Conservation (phyloP, 306 rosid species). For the Castanea sativa region DNA sequence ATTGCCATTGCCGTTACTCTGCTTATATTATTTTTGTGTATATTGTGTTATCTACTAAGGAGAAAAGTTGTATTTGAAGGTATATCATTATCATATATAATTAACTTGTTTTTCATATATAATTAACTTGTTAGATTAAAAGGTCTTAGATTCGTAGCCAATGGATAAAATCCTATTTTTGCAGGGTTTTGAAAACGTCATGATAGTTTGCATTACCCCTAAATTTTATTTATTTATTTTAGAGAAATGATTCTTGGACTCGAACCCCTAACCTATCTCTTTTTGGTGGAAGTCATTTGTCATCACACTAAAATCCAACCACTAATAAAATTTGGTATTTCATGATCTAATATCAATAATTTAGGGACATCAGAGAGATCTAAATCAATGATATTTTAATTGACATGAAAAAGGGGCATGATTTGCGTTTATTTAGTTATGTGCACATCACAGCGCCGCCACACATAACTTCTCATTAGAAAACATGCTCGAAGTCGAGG, state of each 20-base stretch:
- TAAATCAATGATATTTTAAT: not conserved
- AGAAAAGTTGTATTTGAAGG: not conserved
- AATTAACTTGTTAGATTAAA: too few relatives aligned
- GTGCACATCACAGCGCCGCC: constrained; percentile 12
- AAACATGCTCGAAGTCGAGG: constrained; percentile 25
- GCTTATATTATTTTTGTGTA: not conserved
- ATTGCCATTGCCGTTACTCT: not conserved
- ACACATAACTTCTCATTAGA: constrained; percentile 20
- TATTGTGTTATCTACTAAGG: not conserved
- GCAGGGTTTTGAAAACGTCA: too few relatives aligned
- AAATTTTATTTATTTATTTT: too few relatives aligned
- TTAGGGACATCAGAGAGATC: not conserved
- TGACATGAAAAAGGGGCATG: not conserved
- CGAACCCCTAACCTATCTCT: too few relatives aligned
- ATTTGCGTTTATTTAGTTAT: constrained; percentile 3
- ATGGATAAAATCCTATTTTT: too few relatives aligned
- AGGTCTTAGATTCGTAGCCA: too few relatives aligned
- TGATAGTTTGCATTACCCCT: too few relatives aligned
- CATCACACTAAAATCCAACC: too few relatives aligned
- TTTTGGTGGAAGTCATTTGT: too few relatives aligned
- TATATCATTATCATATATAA: not conserved
- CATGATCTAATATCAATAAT: not conserved
- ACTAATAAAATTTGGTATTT: not conserved
- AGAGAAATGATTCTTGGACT: too few relatives aligned
- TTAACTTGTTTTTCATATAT: not conserved